Evolutionary conservation across 2,329 filamentous ascomycete species (phyloP).

Genomic region (Gaeumannomyces tritici): DNA sequence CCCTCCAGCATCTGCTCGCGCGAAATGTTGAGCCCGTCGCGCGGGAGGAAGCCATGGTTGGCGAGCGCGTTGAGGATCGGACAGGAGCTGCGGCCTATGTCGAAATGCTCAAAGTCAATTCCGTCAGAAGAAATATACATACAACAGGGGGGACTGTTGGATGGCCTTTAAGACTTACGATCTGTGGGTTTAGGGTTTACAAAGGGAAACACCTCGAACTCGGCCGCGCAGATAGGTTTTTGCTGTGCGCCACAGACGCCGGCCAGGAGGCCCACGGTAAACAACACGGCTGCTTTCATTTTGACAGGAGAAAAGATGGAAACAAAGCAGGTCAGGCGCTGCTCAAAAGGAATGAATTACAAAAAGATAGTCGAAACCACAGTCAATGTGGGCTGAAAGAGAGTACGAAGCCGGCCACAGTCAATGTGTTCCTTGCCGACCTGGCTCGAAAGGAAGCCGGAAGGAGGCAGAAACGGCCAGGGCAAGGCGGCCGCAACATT

Average conservation of each 20-base stretch:
- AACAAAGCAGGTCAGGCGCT: neutral
- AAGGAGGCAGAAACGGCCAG: no score
- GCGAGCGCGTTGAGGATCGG: conserved; percentile 33
- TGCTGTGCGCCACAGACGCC: neutral
- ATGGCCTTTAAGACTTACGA: neutral
- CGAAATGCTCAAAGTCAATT: neutral
- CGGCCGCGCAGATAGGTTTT: neutral
- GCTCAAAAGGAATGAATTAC: no score
- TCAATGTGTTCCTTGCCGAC: no score
- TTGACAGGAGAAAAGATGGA: neutral
- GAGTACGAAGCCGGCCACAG: no score
- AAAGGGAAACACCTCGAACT: neutral
- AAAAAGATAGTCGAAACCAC: no score
- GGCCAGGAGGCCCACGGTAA: neutral
- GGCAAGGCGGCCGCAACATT: no score
- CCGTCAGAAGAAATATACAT: neutral
- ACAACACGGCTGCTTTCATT: neutral
- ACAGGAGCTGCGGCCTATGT: conserved; percentile 31
- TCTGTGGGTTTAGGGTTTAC: neutral
- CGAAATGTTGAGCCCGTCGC: conserved; percentile 28
- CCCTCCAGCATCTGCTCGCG: conserved; percentile 24
- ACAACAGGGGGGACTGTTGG: no score
- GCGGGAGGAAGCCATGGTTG: neutral
- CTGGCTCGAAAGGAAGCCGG: no score
- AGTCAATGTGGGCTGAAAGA: no score